Base-by-base conservation (phyloP, 2,329 filamentous ascomycete species). In the Diaporthe amygdali region DNA sequence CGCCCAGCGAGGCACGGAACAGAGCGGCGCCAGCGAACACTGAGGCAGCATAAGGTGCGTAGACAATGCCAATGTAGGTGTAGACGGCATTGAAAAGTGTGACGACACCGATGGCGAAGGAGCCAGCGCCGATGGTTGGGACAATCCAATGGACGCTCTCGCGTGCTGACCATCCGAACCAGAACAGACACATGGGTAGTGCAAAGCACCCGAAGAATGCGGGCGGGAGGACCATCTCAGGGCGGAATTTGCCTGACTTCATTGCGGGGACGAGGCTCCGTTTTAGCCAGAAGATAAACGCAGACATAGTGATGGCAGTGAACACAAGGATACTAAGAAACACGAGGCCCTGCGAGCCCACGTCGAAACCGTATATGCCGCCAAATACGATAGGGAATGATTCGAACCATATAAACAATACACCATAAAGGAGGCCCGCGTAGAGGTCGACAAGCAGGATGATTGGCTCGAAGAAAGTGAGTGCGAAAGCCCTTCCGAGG, bases 101-200 rank as follows among this genome's bases (percentile, higher is more conserved):
- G 20, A 66, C 46, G 5, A 54, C 30, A 20, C 46, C 63, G 2
- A 66, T 54, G 2, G 46, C 46, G 8, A 89, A 89, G 49, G 87
- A 77, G 1, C 77, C 82, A 63, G 84, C 86, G 39, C 84, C 87
- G 74, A 89, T 84, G 71, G 87, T 85, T 17, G 86, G 85, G n/a
- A 84, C 83, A 68, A 87, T 86, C 84, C 84, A 90, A 81, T 90
- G 86, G 70, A 92, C 84, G 74, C 78, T 82, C 41, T 87, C 90
- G 14, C 68, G 32, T 32, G 88, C 88, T 12, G 89, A 90, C 89
- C 89, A 92, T 17, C 86, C 89, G 80, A 91, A 92, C 76, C 90
- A 91, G 77, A 93, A 91, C 2, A 93, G 79, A n/a, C 51, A 54
- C 12, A 61, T 5, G 2, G 66, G 66, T 5, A 66, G 46, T 10